These are phyloP conservation scores for Globisporangium solare DNA, from an alignment of 352 stramenopile species.

Conservation along the genomic window DNA sequence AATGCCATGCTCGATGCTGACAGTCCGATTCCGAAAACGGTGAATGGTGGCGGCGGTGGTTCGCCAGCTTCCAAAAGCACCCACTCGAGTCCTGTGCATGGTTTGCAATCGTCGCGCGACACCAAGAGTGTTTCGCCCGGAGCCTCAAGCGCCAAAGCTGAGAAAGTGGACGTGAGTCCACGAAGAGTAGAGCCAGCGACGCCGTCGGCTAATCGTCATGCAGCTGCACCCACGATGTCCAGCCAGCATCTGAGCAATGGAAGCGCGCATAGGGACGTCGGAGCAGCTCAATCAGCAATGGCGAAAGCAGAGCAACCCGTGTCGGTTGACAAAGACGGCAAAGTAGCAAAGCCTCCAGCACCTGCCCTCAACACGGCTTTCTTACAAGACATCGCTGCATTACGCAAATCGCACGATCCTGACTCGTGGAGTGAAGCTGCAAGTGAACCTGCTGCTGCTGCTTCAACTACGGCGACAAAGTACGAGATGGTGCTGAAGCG, in stretches of 20 bases:
- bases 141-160: neutral
- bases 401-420: neutral
- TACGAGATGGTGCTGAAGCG: slow-evolving; percentile 64
- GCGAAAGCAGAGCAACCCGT: neutral
- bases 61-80: neutral
- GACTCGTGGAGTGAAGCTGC: neutral
- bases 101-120: neutral
- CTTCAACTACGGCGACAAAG: slow-evolving; percentile 18
- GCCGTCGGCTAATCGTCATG: neutral
- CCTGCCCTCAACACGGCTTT: slow-evolving; percentile 10
- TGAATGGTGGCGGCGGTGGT: neutral
- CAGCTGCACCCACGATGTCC: neutral
- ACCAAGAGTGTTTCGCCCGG: neutral
- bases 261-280: neutral
- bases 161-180: neutral
- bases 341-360: neutral
- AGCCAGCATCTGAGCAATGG: neutral
- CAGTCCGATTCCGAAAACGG: neutral
- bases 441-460: neutral
- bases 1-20: neutral
- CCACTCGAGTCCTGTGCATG: neutral
- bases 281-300: neutral
- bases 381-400: slow-evolving; percentile 2
- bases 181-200: neutral
- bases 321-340: neutral